Base-by-base conservation (phyloP, 768 basidiomycete species). In the Psilocybe sp. region DNA sequence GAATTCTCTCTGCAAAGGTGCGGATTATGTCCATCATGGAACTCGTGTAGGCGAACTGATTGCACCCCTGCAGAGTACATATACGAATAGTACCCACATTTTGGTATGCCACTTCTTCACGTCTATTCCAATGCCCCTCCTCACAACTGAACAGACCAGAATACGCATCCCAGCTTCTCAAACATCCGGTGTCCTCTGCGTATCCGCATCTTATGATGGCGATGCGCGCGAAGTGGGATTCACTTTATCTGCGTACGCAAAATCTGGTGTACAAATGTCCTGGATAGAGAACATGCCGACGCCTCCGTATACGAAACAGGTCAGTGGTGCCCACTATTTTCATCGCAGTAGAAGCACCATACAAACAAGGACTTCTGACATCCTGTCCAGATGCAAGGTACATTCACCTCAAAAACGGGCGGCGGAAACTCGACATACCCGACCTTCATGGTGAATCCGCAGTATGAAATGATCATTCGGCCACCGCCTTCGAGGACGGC, bases 401-500 rank as follows among this genome's bases (percentile, higher is more conserved):
- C 70, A 0, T 75, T 96, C 53, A 85, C 84, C 0, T 76, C 68
- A 33, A 84, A 83, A 56, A 91, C 82, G 23, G 80, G 90, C 0
- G 96, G 96, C 0, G 96, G 96, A 1, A 95, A 94, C 60, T 80
- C 84, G 49, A 80, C 81, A 4, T 74, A 83, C 55, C 82, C 90
- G 1, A 85, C 87, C 0, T 97, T 88, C 66, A 88, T 96, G 84
- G 66, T 80, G 43, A 98, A 98, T 61, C 95, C 95, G 0, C 92
- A 97, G 61, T 98, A 91, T 66, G 76, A 78, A 48, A 71, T 98
- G 12, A 75, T 68, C 6, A 68, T 96, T 15, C 69, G 75, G 46
- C 70, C 79, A 4, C 59, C 67, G 1, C 61, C 49, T 32, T 28
- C 23, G 7, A 28, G 23, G 23, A 28, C 23, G 23, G 48, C 36